Base-by-base conservation (phyloP, 23 red algal species). In the Gracilaria caudata region DNA sequence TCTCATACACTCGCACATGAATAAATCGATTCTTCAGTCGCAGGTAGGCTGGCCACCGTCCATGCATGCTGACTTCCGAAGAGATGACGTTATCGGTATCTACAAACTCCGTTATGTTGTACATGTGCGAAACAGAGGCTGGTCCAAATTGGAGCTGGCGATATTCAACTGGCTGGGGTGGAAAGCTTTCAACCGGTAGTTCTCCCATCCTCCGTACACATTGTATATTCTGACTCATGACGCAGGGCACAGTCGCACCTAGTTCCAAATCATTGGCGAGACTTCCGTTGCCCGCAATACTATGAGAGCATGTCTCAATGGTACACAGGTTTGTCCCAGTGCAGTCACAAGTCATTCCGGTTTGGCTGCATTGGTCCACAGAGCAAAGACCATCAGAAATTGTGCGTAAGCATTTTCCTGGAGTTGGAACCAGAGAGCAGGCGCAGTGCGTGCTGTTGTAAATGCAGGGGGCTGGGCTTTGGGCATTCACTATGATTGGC, bases 391-490 rank as follows among this genome's bases (percentile, higher is more conserved):
- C 63, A 28, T 66, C 79, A 30, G 79, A 68, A 46, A 66, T 20
- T 14, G 57, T 63, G 12, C 79, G 79, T 24, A 83, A 58, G 24
- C 79, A 83, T 25, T 63, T 83, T 7, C 79, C 79, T 9, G 79
- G 79, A n/a, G 28, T 47, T 29, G 57, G 57, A 30, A 68, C 25
- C 25, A 68, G 57, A 47, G 57, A 66, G 28, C 79, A 83, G 19
- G 79, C 57, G 23, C 79, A 83, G 49, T 83, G 79, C 7, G 79
- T 83, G 20, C 40, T 68, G 59, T 83, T 83, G 58, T 60, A 83
- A 21, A 83, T 14, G 29, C 79, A 83, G 14, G 51, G 58, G 10
- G 79, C 30, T 14, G 79, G 59, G 19, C 34, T 83, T 39, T 83
- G 79, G 5, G n/a, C 70, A 26, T 47, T 49, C 70, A 75, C 70